Evolutionary conservation across 108 stramenopile species (phyloP), one percentile per base, ranked within the genome.

Genomic region (Nannochloropsis salina): DNA sequence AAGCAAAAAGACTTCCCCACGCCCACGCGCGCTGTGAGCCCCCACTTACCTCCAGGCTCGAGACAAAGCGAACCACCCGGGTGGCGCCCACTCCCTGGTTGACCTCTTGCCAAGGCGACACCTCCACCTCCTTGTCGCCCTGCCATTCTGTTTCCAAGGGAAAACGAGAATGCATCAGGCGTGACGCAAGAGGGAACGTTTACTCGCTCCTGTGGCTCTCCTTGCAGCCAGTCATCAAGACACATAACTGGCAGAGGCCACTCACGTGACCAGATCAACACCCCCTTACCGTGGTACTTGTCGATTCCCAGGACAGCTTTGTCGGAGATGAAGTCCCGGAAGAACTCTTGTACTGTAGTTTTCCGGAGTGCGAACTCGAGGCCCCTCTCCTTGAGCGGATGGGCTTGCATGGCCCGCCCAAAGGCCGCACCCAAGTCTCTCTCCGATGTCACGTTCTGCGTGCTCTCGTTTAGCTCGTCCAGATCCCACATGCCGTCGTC

Each of bases 51-150:
- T 74, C 61, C 80, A 41, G 80, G 40, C 31, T 22, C 5, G 21
- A 11, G 40, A 41, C 80, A 41, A 84, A 88, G 15, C 83, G 83
- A 80, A 88, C 80, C 12, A 80, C 83, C 80, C 87, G 83, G 12
- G 87, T 88, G 45, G 83, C 83, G 1, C 87, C 87, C 43, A 88
- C 80, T 9, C 44, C 87, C 22, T 80, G 79, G 43, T 80, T 80
- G 2, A 83, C 84, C 44, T 80, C 84, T 84, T 88, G 80, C 87
- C 87, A 88, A 9, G 83, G 87, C 21, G 87, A 84, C 42, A 80
- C 84, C 42, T 80, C n/a, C 1, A 88, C 80, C 20, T 88, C 84
- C 41, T 80, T 84, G 80, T 88, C 87, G 22, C 87, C 87, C 9
- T 61, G 44, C 80, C 80, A 74, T 74, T 74, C 61, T 74, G 61